Conservation (phyloP, 176 grass and related monocot species). For the Pontederia paniculata region DNA sequence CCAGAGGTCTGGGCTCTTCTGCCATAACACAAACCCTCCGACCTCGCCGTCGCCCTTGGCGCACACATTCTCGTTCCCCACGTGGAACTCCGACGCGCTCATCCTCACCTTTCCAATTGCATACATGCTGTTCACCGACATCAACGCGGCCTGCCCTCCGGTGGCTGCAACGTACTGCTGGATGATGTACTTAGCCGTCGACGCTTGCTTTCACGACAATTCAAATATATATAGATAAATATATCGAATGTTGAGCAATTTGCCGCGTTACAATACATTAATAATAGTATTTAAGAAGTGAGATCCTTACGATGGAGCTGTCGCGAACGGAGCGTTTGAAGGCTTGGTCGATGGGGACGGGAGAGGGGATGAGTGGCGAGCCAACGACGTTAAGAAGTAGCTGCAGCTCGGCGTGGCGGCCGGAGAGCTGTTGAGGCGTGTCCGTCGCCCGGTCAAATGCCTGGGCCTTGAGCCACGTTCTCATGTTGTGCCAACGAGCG, state of each 20-base stretch:
- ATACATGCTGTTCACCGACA: constrained; percentile 85
- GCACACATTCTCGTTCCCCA: constrained; percentile 50
- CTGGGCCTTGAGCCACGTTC: constrained; percentile 77
- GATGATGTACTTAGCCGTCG: constrained; percentile 96
- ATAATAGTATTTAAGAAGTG: too few species aligned
- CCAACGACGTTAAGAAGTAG: constrained; percentile 89
- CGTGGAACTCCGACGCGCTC: constrained; percentile 91
- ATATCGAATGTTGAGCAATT: too few species aligned
- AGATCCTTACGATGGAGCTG: constrained; percentile 59
- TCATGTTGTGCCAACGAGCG: constrained; percentile 39
- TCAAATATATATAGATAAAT: too few species aligned
- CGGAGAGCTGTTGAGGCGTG: constrained; percentile 7
- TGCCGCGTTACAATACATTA: constrained; percentile 3
- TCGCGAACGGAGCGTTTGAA: constrained; percentile 86
- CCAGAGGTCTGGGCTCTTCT: constrained; percentile 89
- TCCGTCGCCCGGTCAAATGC: constrained; percentile 65
- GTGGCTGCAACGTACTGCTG: constrained; percentile 94
- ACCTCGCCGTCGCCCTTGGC: constrained; percentile 62
- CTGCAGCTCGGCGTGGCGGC: constrained; percentile 60
- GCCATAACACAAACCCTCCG: constrained; percentile 90
- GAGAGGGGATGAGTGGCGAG: constrained; percentile 74
- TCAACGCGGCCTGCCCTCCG: constrained; percentile 73
- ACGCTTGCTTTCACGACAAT: constrained; percentile 61
- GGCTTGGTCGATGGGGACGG: constrained; percentile 67
- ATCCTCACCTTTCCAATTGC: constrained; percentile 80